Conservation (phyloP, 2,329 filamentous ascomycete species). For the Penicillium sp. region DNA sequence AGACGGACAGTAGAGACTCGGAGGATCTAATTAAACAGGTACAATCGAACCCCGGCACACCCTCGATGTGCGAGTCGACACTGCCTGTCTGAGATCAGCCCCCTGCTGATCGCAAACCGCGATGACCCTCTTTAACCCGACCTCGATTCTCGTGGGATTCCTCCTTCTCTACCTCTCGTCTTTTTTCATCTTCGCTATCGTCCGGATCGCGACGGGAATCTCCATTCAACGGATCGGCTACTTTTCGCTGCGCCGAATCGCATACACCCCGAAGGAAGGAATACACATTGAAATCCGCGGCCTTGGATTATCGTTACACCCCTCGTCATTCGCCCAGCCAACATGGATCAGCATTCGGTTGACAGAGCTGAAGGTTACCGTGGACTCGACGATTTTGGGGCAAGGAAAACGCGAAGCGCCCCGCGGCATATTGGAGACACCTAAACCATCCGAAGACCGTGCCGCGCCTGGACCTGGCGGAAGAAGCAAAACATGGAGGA, state of each 20-base stretch:
- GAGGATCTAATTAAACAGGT: slow-evolving; percentile 1
- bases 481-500: slow-evolving; percentile 72
- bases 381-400: slow-evolving; percentile 68
- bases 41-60: slow-evolving; percentile 7
- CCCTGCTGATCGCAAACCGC: slow-evolving; percentile 33
- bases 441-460: slow-evolving; percentile 26
- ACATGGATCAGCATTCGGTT: slow-evolving; percentile 93
- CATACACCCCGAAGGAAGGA: slow-evolving; percentile 86
- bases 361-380: slow-evolving; percentile 76
- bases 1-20: slow-evolving; percentile 12
- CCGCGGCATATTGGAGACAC: slow-evolving; percentile 22
- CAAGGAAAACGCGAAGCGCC: slow-evolving; percentile 23
- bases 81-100: slow-evolving; percentile 28
- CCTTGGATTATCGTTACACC: slow-evolving; percentile 81
- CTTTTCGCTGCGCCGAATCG: slow-evolving; percentile 83
- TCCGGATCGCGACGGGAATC: slow-evolving; percentile 88
- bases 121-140: slow-evolving; percentile 57
- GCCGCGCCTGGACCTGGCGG: slow-evolving; percentile 37
- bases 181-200: slow-evolving; percentile 87
- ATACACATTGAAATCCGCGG: slow-evolving; percentile 85
- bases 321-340: slow-evolving; percentile 93
- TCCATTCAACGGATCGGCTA: slow-evolving; percentile 96
- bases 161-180: slow-evolving; percentile 85
- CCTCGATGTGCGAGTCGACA: slow-evolving; percentile 22
- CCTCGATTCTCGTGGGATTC: slow-evolving; percentile 81